These are phyloP conservation scores for Rhodotorula sp. DNA, from an alignment of 1,284 basidiomycete species.

Conservation along the genomic window DNA sequence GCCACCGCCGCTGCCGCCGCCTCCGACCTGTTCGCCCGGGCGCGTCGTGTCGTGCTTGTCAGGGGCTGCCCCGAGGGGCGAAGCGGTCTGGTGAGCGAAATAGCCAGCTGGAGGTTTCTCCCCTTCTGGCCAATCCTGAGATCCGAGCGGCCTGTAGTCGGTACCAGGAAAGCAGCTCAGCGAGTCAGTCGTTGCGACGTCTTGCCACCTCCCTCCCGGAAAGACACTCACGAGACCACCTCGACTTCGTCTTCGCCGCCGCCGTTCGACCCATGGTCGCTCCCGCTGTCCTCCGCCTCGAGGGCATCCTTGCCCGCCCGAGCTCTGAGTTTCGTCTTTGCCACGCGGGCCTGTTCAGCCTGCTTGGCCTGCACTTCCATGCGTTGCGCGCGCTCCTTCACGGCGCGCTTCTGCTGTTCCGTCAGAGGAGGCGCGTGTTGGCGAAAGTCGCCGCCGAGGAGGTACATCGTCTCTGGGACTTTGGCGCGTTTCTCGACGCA, in stretches of 20 bases:
- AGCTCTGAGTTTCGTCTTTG: background rate
- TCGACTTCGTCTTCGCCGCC: background rate
- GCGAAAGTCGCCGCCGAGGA: slow-evolving; percentile 14
- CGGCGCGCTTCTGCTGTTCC: slow-evolving; percentile 2
- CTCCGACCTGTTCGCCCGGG: background rate
- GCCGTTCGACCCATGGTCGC: background rate
- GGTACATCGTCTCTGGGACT: slow-evolving; percentile 13
- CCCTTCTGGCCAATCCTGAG: slow-evolving; percentile 20
- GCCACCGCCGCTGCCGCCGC: too few species aligned
- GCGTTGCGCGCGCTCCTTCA: background rate
- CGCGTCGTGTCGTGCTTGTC: too few species aligned
- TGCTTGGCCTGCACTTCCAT: background rate
- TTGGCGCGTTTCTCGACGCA: background rate
- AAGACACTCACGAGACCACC: slow-evolving; percentile 12
- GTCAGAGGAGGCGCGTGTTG: background rate
- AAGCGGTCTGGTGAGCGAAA: background rate
- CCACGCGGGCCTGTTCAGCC: background rate
- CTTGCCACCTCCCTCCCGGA: too few species aligned
- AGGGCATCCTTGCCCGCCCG: background rate
- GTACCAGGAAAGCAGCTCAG: background rate
- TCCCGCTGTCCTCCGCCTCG: slow-evolving; percentile 3
- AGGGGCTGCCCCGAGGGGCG: background rate
- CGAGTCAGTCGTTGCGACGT: too few species aligned
- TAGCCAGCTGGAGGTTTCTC: slow-evolving; percentile 9
- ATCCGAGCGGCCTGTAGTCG: slow-evolving; percentile 15